Evolutionary conservation across 2,329 filamentous ascomycete genomes (phyloP).

Genomic region (Calonectria naviculata): DNA sequence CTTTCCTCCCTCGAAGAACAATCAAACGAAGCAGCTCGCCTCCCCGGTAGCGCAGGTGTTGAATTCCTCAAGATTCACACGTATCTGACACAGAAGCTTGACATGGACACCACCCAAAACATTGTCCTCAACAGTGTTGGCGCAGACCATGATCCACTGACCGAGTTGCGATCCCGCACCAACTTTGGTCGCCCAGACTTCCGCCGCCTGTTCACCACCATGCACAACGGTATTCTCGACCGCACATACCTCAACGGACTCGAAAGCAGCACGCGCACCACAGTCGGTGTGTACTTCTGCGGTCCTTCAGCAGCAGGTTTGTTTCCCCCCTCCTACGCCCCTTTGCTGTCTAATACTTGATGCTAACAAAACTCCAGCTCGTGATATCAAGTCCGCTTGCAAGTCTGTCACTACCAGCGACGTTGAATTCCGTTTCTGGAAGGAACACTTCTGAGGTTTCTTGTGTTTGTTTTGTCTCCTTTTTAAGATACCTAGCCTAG

Average conservation of each 20-base stretch:
- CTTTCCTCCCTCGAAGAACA: constrained; percentile 92
- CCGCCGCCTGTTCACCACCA: constrained; percentile 78
- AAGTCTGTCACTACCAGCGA: constrained; percentile 78
- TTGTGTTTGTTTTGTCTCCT: constrained; percentile 25
- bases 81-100: constrained; percentile 93
- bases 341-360: neutral
- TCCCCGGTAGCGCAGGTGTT: constrained; percentile 73
- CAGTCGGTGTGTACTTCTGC: constrained; percentile 98
- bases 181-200: constrained; percentile 98
- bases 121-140: constrained; percentile 97
- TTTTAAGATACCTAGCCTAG: constrained; percentile 36
- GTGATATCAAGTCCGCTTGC: constrained; percentile 86
- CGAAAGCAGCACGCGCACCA: constrained; percentile 80
- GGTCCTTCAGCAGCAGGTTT: constrained; percentile 80
- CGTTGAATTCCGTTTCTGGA: constrained; percentile 98
- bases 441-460: constrained; percentile 80
- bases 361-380: constrained; percentile 67
- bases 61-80: constrained; percentile 99
- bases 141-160: constrained; percentile 87
- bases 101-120: constrained; percentile 93
- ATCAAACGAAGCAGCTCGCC: constrained; percentile 75
- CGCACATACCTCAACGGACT: constrained; percentile 87
- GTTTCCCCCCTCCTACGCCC: constrained; percentile 34
- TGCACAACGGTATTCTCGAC: constrained; percentile 89
- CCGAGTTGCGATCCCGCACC: constrained; percentile 88